Base-by-base conservation (phyloP, 2,329 filamentous ascomycete genomes). In the Venturia oleaginea region DNA sequence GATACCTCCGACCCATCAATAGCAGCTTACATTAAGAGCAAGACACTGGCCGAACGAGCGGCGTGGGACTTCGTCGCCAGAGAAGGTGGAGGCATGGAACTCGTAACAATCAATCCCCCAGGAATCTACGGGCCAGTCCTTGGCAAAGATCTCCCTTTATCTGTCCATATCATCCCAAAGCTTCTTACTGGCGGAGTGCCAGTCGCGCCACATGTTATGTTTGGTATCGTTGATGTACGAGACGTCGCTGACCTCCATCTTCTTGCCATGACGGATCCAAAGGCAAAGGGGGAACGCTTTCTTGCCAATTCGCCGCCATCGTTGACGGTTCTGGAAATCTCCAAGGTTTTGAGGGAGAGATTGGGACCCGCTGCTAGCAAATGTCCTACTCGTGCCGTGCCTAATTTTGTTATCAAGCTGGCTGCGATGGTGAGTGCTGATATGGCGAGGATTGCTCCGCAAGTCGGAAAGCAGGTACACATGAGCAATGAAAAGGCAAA, bases 141-240 rank as follows among this genome's bases (percentile, higher is more conserved):
- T 65, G 81, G 87, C 68, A 81, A 84, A n/a, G 77, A 77, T 2
- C 77, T 92, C 67, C 92, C 92, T 76, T 89, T 87, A 1, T 90
- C 87, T 15, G 91, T 91, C 72, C 81, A 86, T 68, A 83, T 86
- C 22, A 81, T 91, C 63, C 78, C 83, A 10, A 81, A 87, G 66
- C 75, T 89, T 61, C 79, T 87, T 19, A 81, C 79, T 7, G 89
- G 88, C n/a, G 82, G 80, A 0, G 81, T 81, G 0, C 72, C 72
- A 3, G 73, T 67, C 19, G 63, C 69, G 55, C 72, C 72, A 0
- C 64, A 70, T 6, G 42, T 74, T 10, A 60, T 59, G n/a, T 86
- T 74, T 66, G 65, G 78, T 40, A 78, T 76, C 75, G 75, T 79
- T 6, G 78, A 80, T 63, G 78, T 80, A 8, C 76, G 77, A 32